Evolutionary conservation across 495 filamentous ascomycete species (phyloP), one percentile per base, ranked within the genome.

Genomic region (Ascodesmis nigricans): DNA sequence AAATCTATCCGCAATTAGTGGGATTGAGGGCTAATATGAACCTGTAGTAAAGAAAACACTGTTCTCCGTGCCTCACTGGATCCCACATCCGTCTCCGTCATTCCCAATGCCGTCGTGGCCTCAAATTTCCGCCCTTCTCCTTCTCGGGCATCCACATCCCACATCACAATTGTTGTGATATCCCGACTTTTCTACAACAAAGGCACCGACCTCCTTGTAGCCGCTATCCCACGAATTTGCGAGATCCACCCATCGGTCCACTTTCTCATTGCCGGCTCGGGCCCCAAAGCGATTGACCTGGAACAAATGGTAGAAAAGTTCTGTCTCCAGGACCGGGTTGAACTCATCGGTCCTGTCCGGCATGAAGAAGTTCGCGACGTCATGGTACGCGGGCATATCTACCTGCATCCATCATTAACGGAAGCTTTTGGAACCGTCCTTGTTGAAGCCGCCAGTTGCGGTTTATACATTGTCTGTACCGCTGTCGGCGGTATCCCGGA

Each of bases 151-250:
- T 35, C 34, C 39, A 50, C 37, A 48, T 50, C 35, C 33, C 49
- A 39, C 33, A 87, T 97, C 42, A 95, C 83, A 3, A 95, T 95
- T 37, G 81, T 95, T 0, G 84, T 95, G 3, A 83, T 97, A 20
- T 93, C 83, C 3, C 79, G 87, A 14, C 75, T 97, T 8, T 97
- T 93, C 54, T 93, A 95, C 59, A 97, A 97, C 57, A 97, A 97
- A 53, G 87, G 87, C 29, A 95, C 81, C 4, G 90, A 93, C 54
- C 68, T 97, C 0, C 64, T 97, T 0, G 90, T 91, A 19, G 84
- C 87, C 15, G 77, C 81, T 4, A 87, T 97, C 26, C 87, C 87
- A 1, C 76, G 82, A 32, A 91, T 97, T 21, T 66, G 91, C 15
- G 71, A 78, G 17, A 66, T 68, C 15, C 78, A 97, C 51, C 78